phyloP scores from a whole-genome alignment of 345 rosid genomes.

The Bruguiera gymnorhiza region DNA sequence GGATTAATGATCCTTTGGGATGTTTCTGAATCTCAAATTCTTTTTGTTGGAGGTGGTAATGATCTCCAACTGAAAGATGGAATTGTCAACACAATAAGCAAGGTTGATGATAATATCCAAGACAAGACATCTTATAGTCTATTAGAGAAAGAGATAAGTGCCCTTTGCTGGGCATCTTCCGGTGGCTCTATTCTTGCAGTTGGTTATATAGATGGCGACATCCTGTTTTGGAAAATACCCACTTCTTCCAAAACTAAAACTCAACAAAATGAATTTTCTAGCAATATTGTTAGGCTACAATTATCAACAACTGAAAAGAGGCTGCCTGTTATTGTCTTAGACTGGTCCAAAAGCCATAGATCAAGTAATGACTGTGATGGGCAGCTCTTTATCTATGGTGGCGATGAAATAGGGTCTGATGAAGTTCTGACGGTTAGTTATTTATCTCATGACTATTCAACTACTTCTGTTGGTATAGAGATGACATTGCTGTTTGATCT shows the following conservation, averaged over 20 bases:
- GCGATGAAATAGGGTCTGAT: slow-evolving; percentile 77
- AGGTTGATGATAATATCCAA: slow-evolving; percentile 26
- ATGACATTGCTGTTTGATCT: too few relatives aligned
- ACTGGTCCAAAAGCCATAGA: slow-evolving; percentile 49
- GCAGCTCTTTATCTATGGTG: slow-evolving; percentile 77
- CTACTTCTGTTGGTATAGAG: not conserved
- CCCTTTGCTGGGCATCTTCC: slow-evolving; percentile 83
- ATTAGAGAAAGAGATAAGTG: slow-evolving; percentile 73
- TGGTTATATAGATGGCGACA: slow-evolving; percentile 89
- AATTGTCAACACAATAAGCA: slow-evolving; percentile 33
- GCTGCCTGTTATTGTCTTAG: slow-evolving; percentile 75
- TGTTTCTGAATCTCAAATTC: slow-evolving; percentile 56
- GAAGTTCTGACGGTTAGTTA: slow-evolving; percentile 72
- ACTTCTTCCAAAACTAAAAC: slow-evolving; percentile 29
- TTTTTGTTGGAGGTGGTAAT: slow-evolving; percentile 58
- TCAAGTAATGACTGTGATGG: slow-evolving; percentile 47
- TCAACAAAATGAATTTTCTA: slow-evolving; percentile 38
- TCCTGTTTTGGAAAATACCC: slow-evolving; percentile 68
- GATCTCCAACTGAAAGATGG: slow-evolving; percentile 57
- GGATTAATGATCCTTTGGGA: slow-evolving; percentile 88
- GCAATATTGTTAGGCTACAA: slow-evolving; percentile 61
- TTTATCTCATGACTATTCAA: slow-evolving; percentile 7
- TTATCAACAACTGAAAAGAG: slow-evolving; percentile 66
- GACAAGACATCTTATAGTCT: slow-evolving; percentile 32
- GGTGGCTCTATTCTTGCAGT: slow-evolving; percentile 82